Conservation (phyloP, 805 yeast genomes). For the Saturnispora quitensis region DNA sequence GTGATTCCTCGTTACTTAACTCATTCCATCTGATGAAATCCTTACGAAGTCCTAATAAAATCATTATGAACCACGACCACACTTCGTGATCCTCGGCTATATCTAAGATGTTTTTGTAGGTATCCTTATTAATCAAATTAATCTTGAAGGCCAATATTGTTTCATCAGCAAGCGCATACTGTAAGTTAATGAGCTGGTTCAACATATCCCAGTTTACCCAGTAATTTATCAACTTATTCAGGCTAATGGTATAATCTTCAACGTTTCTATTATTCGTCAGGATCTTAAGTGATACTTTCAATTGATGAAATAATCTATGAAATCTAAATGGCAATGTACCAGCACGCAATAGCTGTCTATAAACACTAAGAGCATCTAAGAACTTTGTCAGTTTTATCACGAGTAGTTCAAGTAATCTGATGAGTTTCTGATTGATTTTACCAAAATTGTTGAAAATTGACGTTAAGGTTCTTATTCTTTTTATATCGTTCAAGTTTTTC, state of each 20-base stretch:
- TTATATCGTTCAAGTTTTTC: neutral
- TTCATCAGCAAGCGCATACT: constrained; percentile 62
- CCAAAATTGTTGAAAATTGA: constrained; percentile 17
- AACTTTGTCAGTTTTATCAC: constrained; percentile 7
- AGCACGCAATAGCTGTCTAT: constrained; percentile 60
- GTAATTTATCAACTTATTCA: constrained; percentile 18
- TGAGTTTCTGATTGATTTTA: constrained; percentile 24
- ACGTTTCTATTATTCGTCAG: constrained; percentile 8
- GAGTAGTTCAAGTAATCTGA: constrained; percentile 5
- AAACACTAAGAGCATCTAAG: constrained; percentile 38
- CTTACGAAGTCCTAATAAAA: constrained; percentile 46
- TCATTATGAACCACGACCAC: constrained; percentile 61
- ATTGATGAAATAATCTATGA: constrained; percentile 28
- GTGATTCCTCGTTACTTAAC: constrained; percentile 41
- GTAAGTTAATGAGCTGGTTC: constrained; percentile 45
- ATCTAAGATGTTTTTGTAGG: constrained; percentile 30
- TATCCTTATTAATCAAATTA: constrained; percentile 41
- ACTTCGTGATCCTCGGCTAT: constrained; percentile 43
- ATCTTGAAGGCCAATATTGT: constrained; percentile 47
- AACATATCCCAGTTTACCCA: constrained; percentile 39
- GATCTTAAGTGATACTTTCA: constrained; percentile 19
- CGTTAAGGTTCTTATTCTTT: neutral
- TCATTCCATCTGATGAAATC: constrained; percentile 35
- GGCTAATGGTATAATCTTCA: constrained; percentile 14
- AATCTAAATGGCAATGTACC: constrained; percentile 61